Percentiles rank a stretch among this genome's conserved stretches.
Conservation (phyloP, 1,139 yeast genomes). For the Scheffersomyces quercinus region DNA sequence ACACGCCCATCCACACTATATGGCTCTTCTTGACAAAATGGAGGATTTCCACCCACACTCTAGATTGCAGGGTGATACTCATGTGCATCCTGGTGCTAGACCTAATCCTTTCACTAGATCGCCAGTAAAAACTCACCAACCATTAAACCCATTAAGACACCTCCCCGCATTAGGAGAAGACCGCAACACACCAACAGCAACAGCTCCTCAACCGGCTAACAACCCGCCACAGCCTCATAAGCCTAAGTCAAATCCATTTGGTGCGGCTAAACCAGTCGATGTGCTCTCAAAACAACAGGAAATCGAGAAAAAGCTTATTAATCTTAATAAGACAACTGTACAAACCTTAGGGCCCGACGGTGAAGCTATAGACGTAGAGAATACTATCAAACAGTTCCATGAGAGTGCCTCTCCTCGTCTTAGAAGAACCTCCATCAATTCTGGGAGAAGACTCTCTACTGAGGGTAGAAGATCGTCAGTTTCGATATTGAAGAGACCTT, state of each 20-base stretch:
- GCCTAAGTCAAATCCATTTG: constrained; percentile 45
- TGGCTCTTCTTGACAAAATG: constrained; percentile 4
- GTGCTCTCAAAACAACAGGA: constrained; percentile 40
- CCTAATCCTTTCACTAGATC: neutral
- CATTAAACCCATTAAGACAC: neutral
- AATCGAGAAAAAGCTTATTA: constrained; percentile 46
- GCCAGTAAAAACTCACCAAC: neutral
- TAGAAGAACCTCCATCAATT: constrained; percentile 14
- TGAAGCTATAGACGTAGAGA: constrained; percentile 16
- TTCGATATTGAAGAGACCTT: constrained; percentile 14
- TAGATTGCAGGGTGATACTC: neutral
- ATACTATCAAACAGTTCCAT: constrained; percentile 15
- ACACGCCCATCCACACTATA: constrained; percentile 11
- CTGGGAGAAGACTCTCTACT: constrained; percentile 13
- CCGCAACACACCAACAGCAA: constrained; percentile 4
- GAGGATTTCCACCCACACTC: neutral
- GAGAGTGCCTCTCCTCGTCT: constrained; percentile 11
- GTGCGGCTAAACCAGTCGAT: constrained; percentile 50
- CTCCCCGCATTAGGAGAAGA: constrained; percentile 1
- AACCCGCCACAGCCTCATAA: constrained; percentile 15
- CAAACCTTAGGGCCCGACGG: constrained; percentile 45
- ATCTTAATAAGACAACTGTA: constrained; percentile 59
- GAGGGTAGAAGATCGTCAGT: constrained; percentile 20
- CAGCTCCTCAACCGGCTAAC: constrained; percentile 2
- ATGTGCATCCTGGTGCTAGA: neutral